Percentiles rank a stretch among this genome's conserved stretches.
phyloP scores from a whole-genome alignment of 306 rosid species.

The Ochetophila trinervis region DNA sequence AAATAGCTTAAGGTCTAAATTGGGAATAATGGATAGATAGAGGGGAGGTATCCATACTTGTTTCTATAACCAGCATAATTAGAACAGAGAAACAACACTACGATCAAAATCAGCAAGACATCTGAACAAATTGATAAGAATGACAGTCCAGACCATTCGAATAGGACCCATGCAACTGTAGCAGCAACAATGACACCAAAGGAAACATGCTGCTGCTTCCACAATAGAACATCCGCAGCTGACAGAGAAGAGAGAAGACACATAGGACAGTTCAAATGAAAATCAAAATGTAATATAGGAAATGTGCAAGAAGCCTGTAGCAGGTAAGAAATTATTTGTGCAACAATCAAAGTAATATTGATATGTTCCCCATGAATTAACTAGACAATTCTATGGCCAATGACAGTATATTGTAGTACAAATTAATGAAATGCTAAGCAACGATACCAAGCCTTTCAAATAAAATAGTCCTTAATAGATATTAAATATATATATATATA shows the following conservation, averaged over 20 bases:
- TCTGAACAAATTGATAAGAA: constrained; percentile 82
- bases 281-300: neutral
- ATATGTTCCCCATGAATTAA: neutral
- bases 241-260: constrained; percentile 20
- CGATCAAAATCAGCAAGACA: constrained; percentile 77
- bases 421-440: neutral
- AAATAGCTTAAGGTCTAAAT: constrained; percentile 15
- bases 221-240: constrained; percentile 77
- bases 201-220: constrained; percentile 72
- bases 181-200: constrained; percentile 64
- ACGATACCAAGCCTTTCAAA: no score
- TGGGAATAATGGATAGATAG: constrained; percentile 12
- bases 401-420: neutral
- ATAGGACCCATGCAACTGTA: constrained; percentile 66
- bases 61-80: constrained; percentile 67
- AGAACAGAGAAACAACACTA: constrained; percentile 59
- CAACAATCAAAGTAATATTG: neutral
- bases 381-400: neutral
- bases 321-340: neutral
- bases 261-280: constrained; percentile 5
- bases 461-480: neutral
- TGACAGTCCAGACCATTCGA: constrained; percentile 65
- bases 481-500: neutral
- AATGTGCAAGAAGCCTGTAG: neutral
- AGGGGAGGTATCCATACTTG: constrained; percentile 46